Evolutionary conservation across 495 filamentous ascomycete species (phyloP), one percentile per base, ranked within the genome.

Genomic region (Entonaema liquescens): DNA sequence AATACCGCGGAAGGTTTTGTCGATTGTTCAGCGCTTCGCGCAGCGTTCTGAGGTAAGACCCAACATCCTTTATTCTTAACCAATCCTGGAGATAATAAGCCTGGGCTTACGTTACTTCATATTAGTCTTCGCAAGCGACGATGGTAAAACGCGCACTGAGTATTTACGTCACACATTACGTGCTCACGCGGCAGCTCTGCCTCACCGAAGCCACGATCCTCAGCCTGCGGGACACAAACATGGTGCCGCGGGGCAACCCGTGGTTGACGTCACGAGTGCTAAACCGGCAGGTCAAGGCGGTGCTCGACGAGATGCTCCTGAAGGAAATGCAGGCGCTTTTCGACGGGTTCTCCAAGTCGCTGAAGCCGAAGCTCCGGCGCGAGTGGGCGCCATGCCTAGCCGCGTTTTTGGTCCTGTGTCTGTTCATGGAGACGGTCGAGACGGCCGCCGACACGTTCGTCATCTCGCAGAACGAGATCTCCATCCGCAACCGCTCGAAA

Each of bases 371-470:
- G 61, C 73, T 79, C 35, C 81, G 82, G 9, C 76, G 75, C 47
- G 82, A 83, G 61, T 87, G 84, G 83, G 84, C 81, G 42, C 79
- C 83, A 5, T 85, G 83, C 44, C 80, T 86, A 19, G 84, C 81
- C 15, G 79, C 83, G 1, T 85, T 87, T 54, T 68, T 85, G 23
- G 78, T 84, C 3, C 77, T 87, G 25, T 83, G 82, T 44, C 77
- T 86, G 40, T 86, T 84, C 70, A 85, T 87, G 79, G 85, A 86
- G 71, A 73, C 73, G 25, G 77, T 85, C 44, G 82, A 87, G 75
- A 78, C 77, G 19, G 82, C 83, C 2, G 82, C 83, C 33, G 84
- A 86, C 70, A 79, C 75, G 12, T 84, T 83, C 58, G 79, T 84
- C 42, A 76, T 84, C 33, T 80, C 79, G 57, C 81, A 86, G 70